Evolutionary conservation across 1,139 yeast species (phyloP).

Genomic region (Lodderomyces theae): DNA sequence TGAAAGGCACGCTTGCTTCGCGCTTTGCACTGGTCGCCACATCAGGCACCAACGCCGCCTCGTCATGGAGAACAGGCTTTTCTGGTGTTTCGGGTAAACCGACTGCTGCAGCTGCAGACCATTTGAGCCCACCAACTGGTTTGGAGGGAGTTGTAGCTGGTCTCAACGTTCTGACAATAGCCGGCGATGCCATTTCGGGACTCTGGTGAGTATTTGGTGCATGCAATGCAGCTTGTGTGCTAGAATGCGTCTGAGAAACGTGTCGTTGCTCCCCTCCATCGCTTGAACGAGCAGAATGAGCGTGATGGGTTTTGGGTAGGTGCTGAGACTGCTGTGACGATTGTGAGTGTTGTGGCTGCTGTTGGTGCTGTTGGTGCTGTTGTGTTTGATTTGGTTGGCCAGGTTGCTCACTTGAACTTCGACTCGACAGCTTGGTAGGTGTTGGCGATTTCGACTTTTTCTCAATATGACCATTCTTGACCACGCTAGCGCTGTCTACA

Average conservation of each 20-base stretch:
- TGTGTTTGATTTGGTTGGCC: conserved; percentile 3
- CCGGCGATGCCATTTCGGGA: conserved; percentile 30
- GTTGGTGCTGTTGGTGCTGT: conserved; percentile 5
- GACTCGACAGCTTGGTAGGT: background rate
- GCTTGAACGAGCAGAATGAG: background rate
- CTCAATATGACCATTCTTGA: conserved; percentile 3
- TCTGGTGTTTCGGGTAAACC: conserved; percentile 11
- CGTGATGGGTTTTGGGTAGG: conserved; percentile 1
- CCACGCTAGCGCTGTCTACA: conserved; percentile 3
- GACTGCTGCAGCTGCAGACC: conserved; percentile 66
- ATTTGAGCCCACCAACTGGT: conserved; percentile 63
- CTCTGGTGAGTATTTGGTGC: conserved; percentile 6
- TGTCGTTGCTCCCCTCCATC: conserved; percentile 3
- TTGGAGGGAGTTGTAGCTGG: conserved; percentile 69
- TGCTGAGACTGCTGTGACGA: conserved; percentile 1
- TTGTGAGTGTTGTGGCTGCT: conserved; percentile 4
- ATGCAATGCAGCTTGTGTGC: conserved; percentile 4
- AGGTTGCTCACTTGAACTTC: conserved; percentile 6
- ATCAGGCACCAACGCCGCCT: conserved; percentile 2
- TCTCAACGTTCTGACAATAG: conserved; percentile 49
- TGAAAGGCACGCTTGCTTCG: conserved; percentile 3
- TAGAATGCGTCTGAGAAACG: conserved; percentile 1
- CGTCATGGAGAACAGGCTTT: conserved; percentile 4
- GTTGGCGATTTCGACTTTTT: background rate
- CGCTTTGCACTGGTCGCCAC: conserved; percentile 1